A percentile compares a stretch with the other conserved stretches of the same genome.
Conservation (phyloP, 2,329 filamentous ascomycete genomes). For the Xylariomycetidae sp. region DNA sequence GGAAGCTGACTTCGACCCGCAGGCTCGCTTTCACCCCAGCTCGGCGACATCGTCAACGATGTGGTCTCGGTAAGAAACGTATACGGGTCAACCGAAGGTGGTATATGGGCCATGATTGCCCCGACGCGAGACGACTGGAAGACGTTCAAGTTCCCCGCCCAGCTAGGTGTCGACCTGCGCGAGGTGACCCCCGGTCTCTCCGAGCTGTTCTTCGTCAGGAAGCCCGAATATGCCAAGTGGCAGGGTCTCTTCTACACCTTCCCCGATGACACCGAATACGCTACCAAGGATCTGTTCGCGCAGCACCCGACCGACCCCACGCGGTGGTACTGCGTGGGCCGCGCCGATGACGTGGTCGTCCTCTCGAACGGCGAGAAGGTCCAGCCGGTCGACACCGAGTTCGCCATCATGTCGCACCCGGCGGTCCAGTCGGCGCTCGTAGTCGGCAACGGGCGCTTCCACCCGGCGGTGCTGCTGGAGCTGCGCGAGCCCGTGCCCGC, state of each 20-base stretch:
- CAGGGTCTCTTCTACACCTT: constrained; percentile 20
- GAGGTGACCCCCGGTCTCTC: constrained; percentile 15
- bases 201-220: constrained; percentile 17
- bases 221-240: constrained; percentile 15
- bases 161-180: constrained; percentile 15
- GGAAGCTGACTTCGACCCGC: neutral
- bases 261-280: constrained; percentile 16
- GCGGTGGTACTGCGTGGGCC: constrained; percentile 17
- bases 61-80: constrained; percentile 17
- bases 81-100: constrained; percentile 18
- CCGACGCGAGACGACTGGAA: constrained; percentile 16
- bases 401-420: constrained; percentile 13
- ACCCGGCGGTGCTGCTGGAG: constrained; percentile 15
- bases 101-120: constrained; percentile 18
- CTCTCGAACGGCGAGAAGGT: constrained; percentile 19
- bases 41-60: constrained; percentile 16
- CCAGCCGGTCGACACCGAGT: constrained; percentile 17
- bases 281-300: constrained; percentile 17
- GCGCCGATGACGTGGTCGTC: constrained; percentile 18
- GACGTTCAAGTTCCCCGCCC: constrained; percentile 17
- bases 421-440: constrained; percentile 16
- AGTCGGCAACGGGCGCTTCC: constrained; percentile 16
- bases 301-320: constrained; percentile 15
- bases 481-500: constrained; percentile 8
- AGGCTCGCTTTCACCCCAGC: constrained; percentile 15